Evolutionary conservation across 345 rosid species (phyloP), one percentile per base, ranked within the genome.

Genomic region (Syzygium aqueum): DNA sequence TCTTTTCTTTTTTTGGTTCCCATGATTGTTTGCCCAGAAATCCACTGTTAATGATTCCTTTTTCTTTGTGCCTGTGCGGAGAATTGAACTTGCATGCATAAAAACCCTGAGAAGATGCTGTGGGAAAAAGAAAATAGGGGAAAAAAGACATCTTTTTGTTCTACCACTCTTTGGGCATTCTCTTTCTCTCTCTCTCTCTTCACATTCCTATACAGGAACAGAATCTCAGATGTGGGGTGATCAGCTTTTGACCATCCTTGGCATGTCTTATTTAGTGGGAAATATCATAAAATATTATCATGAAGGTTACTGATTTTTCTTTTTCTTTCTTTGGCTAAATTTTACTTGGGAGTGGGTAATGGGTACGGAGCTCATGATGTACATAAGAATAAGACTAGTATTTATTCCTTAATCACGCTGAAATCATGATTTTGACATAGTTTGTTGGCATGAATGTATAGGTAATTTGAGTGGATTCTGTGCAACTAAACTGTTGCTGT

Each of bases 151-250:
- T 93, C 94, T 82, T 93, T 93, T 88, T 93, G 25, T 19, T 73
- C 37, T n/a, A n/a, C 37, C 73, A 61, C 73, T 27, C 9, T 61
- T n/a, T 14, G 73, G 73, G 17, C 73, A n/a, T 22, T 16, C 56
- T 53, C 25, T 73, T 23, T 65, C 77, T 65, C 40, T 33, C 77
- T 73, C 57, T 85, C 92, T 90, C 94, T 92, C 91, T 89, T 90
- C 92, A 91, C 89, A 89, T 78, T 85, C 86, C 95, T 88, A 93
- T 91, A 92, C 90, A 89, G 59, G 93, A 91, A 85, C 93, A 93
- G 93, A 92, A 91, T 93, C 94, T 92, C 89, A 89, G 94, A 90
- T 92, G 85, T 88, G 82, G 94, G 90, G 89, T 90, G 93, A 91
- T 91, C 88, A 90, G 85, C 91, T 91, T 92, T 92, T 92, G 93